A percentile compares a stretch with the other conserved stretches of the same genome.
These are phyloP conservation scores for Heritiera fomes DNA, from an alignment of 345 rosid species.

Conservation along the genomic window DNA sequence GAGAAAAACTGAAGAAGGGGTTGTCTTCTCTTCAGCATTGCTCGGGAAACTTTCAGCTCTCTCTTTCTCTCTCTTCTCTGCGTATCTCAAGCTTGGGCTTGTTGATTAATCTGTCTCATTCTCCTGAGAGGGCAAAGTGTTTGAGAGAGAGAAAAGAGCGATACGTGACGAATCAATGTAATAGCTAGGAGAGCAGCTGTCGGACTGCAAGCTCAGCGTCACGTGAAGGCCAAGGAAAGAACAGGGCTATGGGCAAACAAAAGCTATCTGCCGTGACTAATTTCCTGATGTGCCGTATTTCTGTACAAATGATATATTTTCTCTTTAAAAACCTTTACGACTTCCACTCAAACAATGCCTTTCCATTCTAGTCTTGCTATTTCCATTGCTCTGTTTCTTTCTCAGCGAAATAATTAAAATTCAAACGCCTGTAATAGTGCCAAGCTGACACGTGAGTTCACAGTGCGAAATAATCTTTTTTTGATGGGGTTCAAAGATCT, in stretches of 20 bases:
- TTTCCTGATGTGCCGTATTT: neutral
- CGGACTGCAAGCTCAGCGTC: conserved; percentile 58
- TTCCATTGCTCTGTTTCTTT: no score
- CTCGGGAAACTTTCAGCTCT: conserved; percentile 9
- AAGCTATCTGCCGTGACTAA: neutral
- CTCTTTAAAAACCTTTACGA: neutral
- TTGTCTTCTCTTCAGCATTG: conserved; percentile 33
- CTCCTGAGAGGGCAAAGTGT: neutral
- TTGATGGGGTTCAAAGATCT: neutral
- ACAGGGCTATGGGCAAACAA: neutral
- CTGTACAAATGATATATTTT: neutral
- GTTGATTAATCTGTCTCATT: conserved; percentile 14
- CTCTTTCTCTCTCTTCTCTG: neutral
- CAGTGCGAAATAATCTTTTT: neutral
- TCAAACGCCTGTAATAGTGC: conserved; percentile 14
- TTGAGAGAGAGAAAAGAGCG: conserved; percentile 3
- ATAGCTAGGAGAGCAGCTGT: conserved; percentile 43
- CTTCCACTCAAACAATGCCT: neutral
- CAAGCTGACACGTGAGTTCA: conserved; percentile 30
- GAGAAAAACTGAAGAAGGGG: conserved; percentile 18
- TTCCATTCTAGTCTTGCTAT: neutral
- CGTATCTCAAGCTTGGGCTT: conserved; percentile 3
- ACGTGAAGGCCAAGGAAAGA: conserved; percentile 55
- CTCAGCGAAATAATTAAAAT: neutral
- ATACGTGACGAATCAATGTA: conserved; percentile 52